Evolutionary conservation across 2,329 filamentous ascomycete species (phyloP), one percentile per base, ranked within the genome.

Genomic region (Cladosporium halotolerans): DNA sequence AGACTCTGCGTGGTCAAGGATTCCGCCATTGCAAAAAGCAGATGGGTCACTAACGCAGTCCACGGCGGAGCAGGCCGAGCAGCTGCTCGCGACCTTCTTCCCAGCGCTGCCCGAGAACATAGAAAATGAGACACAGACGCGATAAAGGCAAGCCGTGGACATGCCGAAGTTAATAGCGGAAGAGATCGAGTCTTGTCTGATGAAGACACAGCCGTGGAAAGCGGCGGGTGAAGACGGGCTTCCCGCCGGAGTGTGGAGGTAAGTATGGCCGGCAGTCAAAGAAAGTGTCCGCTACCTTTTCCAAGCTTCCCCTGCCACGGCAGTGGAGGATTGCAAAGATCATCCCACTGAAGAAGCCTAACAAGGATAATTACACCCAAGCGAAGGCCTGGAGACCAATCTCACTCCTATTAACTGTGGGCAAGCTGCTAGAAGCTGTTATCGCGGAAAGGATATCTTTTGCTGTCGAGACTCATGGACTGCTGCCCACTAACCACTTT

Each of bases 331-430:
- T 7, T 7, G 23, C 23, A 23, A 23, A 23, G 23, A 7, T 23
- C 7, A 7, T 23, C 7, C 23, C 23, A 23, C 23, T 23, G 23
- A 23, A 23, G 7, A 23, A 7, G 23, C 23, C 23, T 7, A 23
- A 23, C 23, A 23, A 23, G 23, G 7, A 23, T 7, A 7, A 23
- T 23, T 23, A 23, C 23, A 23, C 7, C 23, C 23, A 7, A 23
- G 23, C 23, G 23, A 23, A 47, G 57, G 46, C 62, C 62, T 53
- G 63, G 68, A 10, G 63, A 47, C 65, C 62, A 9, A 65, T 66
- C 57, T 63, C 60, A 11, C 59, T 62, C 5, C 55, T 62, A 5
- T 28, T 36, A 16, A 61, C 53, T 4, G 58, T 69, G 1, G 62
- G 52, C 70, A 4, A 68, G 7, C 23, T 23, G 62, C 36, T 51